These are phyloP conservation scores for Gremmenia infestans DNA, from an alignment of 2,329 filamentous ascomycete species.

Conservation along the genomic window DNA sequence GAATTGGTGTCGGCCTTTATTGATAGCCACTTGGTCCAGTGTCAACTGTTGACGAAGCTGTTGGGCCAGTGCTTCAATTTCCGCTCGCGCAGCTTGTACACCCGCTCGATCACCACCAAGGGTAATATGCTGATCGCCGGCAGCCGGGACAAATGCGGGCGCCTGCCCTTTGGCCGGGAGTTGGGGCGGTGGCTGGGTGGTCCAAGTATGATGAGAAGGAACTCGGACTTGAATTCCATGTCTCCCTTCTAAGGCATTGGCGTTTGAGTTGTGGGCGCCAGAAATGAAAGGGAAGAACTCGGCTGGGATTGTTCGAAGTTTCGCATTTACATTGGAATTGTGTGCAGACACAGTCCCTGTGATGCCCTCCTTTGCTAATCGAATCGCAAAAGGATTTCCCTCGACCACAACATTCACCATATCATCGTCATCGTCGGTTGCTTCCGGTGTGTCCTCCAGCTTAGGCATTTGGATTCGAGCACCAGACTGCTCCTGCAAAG, in stretches of 20 bases:
- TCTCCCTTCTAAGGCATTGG: conserved; percentile 64
- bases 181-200: conserved; percentile 60
- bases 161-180: conserved; percentile 57
- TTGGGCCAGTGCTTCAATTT: conserved; percentile 74
- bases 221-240: conserved; percentile 78
- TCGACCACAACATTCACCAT: conserved; percentile 84
- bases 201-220: conserved; percentile 74
- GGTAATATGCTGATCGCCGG: conserved; percentile 71
- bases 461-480: conserved; percentile 88
- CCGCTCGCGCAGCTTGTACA: conserved; percentile 72
- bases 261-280: conserved; percentile 64
- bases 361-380: conserved; percentile 78
- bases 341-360: conserved; percentile 83
- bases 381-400: conserved; percentile 83
- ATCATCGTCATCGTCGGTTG: conserved; percentile 68
- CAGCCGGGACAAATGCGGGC: conserved; percentile 65
- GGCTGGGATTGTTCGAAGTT: conserved; percentile 76
- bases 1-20: conserved; percentile 87
- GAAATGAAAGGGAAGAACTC: conserved; percentile 96
- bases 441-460: conserved; percentile 55
- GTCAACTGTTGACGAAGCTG: conserved; percentile 72
- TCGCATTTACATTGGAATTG: conserved; percentile 74
- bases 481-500: conserved; percentile 82
- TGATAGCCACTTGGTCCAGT: conserved; percentile 74
- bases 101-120: conserved; percentile 81